A percentile compares a stretch with the other conserved stretches of the same genome.
These are phyloP conservation scores for Tricholoma furcatifolium DNA, from an alignment of 768 basidiomycete genomes.

Conservation along the genomic window DNA sequence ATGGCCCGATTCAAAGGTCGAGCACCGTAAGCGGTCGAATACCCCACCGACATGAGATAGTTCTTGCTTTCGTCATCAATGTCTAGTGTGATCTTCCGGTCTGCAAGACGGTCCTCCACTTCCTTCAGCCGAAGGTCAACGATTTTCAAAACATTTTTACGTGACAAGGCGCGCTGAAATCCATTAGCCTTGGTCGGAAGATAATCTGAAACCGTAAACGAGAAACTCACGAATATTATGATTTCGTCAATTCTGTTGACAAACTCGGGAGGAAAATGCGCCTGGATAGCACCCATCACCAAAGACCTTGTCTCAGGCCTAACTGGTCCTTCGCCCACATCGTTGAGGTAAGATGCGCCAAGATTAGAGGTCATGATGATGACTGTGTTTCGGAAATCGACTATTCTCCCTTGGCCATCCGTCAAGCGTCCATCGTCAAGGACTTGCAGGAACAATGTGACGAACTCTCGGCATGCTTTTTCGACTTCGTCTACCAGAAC, in stretches of 20 bases:
- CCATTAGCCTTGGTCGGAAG: slow-evolving; percentile 24
- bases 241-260: slow-evolving; percentile 88
- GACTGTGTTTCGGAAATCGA: slow-evolving; percentile 88
- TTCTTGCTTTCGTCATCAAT: slow-evolving; percentile 76
- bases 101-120: slow-evolving; percentile 75
- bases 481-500: slow-evolving; percentile 88
- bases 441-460: slow-evolving; percentile 65
- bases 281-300: slow-evolving; percentile 78
- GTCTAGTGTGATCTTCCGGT: slow-evolving; percentile 78
- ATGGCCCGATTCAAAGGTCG: slow-evolving; percentile 90
- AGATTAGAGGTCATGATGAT: slow-evolving; percentile 96
- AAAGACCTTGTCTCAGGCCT: slow-evolving; percentile 54
- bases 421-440: slow-evolving; percentile 92
- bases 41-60: slow-evolving; percentile 74
- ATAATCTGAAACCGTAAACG: slow-evolving; percentile 8
- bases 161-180: slow-evolving; percentile 74
- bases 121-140: slow-evolving; percentile 88
- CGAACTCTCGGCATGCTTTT: slow-evolving; percentile 74
- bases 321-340: slow-evolving; percentile 72
- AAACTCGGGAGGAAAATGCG: slow-evolving; percentile 91
- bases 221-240: slow-evolving; percentile 64
- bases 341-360: slow-evolving; percentile 74
- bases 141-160: slow-evolving; percentile 74
- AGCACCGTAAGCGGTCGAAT: slow-evolving; percentile 85
- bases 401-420: slow-evolving; percentile 87